Evolutionary conservation across 2,329 filamentous ascomycete species (phyloP).

Genomic region (Trichoderma endophyticum): DNA sequence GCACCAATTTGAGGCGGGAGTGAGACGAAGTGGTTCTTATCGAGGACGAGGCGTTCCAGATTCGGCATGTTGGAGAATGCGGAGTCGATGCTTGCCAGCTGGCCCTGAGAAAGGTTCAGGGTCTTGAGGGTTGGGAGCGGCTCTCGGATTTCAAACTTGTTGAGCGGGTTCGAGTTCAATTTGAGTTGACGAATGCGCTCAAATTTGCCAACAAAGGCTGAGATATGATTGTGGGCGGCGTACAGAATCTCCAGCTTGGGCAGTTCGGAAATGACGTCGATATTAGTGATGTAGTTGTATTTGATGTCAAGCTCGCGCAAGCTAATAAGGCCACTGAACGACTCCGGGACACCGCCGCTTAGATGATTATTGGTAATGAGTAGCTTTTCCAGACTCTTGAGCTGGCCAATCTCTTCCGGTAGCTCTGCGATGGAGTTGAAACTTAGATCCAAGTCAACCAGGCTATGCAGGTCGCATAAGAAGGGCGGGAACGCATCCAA

Average conservation of each 20-base stretch:
- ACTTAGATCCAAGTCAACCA: conserved; percentile 92
- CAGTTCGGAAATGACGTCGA: conserved; percentile 80
- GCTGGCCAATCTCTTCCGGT: conserved; percentile 72
- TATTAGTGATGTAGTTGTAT: conserved; percentile 85
- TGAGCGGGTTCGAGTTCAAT: conserved; percentile 92
- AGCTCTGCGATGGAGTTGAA: conserved; percentile 86
- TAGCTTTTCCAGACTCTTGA: conserved; percentile 79
- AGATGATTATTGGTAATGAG: conserved; percentile 96
- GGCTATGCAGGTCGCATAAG: conserved; percentile 73
- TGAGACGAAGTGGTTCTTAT: conserved; percentile 94
- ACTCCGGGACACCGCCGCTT: conserved; percentile 67
- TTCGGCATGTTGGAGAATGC: conserved; percentile 85
- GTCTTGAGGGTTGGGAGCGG: conserved; percentile 78
- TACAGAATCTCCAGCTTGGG: conserved; percentile 85
- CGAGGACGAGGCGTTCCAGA: conserved; percentile 81
- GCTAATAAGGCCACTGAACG: conserved; percentile 69
- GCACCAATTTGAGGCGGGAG: conserved; percentile 82
- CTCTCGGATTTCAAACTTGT: conserved; percentile 79
- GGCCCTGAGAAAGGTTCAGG: conserved; percentile 86
- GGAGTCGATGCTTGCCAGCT: conserved; percentile 84
- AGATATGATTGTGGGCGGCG: conserved; percentile 89
- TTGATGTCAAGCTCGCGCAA: conserved; percentile 91
- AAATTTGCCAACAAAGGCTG: conserved; percentile 86
- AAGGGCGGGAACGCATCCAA: conserved; percentile 82
- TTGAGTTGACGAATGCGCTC: conserved; percentile 78